phyloP scores from a whole-genome alignment of 257 asterid species.

The Fraxinus cuspidata region DNA sequence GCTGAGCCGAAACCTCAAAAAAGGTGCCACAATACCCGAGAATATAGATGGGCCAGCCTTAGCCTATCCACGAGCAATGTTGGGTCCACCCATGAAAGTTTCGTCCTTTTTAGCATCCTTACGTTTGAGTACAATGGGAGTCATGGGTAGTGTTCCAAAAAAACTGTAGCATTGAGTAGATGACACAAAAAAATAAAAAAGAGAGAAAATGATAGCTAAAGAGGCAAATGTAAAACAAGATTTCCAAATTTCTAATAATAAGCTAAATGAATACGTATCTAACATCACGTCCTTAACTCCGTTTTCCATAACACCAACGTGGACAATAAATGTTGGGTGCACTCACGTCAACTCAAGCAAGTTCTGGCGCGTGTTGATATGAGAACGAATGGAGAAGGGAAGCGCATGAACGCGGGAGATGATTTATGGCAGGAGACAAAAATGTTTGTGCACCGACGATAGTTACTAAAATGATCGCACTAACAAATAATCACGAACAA shows the following conservation, averaged over 20 bases:
- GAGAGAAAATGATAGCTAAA: neutral
- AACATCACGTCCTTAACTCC: neutral
- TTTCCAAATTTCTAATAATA: neutral
- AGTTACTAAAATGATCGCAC: no score
- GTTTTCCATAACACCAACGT: no score
- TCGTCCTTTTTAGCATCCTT: neutral
- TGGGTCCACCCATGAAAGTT: neutral
- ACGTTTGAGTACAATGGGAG: neutral
- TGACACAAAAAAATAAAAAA: neutral
- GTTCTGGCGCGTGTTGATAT: no score
- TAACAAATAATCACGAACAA: no score
- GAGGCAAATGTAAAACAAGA: neutral
- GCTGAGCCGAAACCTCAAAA: neutral
- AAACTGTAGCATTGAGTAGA: neutral
- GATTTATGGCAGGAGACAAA: no score
- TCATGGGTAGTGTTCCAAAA: no score
- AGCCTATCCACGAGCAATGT: neutral
- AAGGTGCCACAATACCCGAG: neutral
- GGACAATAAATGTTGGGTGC: no score
- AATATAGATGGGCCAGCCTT: neutral
- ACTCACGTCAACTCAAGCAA: no score
- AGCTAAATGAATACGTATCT: slow-evolving; percentile 10
- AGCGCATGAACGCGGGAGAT: no score
- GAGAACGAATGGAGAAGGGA: no score
- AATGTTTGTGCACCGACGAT: no score